These are phyloP conservation scores for Trichoderma sp. DNA, from an alignment of 2,329 filamentous ascomycete species.

Conservation along the genomic window DNA sequence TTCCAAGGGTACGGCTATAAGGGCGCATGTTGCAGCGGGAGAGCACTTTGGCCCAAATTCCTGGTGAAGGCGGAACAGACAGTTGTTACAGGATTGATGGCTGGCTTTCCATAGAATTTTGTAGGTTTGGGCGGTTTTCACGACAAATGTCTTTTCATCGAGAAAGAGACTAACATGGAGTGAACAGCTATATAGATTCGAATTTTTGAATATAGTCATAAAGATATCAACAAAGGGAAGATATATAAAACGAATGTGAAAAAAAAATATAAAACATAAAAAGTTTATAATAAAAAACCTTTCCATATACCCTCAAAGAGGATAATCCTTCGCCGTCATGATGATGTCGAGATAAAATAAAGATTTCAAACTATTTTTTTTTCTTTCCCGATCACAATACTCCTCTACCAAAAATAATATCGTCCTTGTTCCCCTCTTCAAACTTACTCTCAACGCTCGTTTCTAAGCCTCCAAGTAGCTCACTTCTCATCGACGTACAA, in stretches of 20 bases:
- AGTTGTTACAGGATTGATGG: background rate
- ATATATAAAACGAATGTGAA: background rate
- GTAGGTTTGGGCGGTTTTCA: background rate
- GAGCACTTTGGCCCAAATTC: conserved; percentile 58
- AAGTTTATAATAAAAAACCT: background rate
- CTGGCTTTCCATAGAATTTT: background rate
- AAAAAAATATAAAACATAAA: background rate
- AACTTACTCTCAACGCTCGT: background rate
- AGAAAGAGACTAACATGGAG: background rate
- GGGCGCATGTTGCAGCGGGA: conserved; percentile 49
- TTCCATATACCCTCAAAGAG: background rate
- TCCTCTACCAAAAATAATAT: background rate
- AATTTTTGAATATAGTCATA: background rate
- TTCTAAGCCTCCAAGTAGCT: background rate
- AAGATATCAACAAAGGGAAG: background rate
- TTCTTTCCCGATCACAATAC: background rate
- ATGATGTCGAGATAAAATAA: background rate
- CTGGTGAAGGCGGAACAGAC: conserved; percentile 40
- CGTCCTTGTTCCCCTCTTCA: background rate
- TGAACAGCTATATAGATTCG: background rate
- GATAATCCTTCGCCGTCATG: background rate
- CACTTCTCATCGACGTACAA: background rate
- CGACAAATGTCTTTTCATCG: background rate
- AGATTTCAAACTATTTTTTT: background rate
- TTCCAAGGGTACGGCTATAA: conserved; percentile 56